Base-by-base conservation (phyloP, 768 basidiomycete genomes). In the Suillus bovinus region DNA sequence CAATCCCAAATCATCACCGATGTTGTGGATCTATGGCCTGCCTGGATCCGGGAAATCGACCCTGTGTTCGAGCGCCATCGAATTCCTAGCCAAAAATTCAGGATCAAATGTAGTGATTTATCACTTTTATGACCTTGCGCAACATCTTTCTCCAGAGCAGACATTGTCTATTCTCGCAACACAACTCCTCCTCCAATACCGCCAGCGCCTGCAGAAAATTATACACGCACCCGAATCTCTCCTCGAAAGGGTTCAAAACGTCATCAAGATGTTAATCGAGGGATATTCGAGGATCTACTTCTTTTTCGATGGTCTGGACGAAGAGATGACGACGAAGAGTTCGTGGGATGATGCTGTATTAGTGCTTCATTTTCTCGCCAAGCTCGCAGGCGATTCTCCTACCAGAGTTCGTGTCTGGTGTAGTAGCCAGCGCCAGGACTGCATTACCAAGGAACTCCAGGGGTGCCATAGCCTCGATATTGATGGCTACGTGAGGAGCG, bases 291-390 rank as follows among this genome's bases (percentile, higher is more conserved):
- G 41, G 10, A 59, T 67, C 0, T 71, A 66, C 42, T 71, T 74
- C 61, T 57, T 73, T 39, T 20, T 74, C 9, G 73, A 74, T 33
- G 73, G 72, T 29, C 66, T 74, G 29, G 73, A 74, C 59, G 71
- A 74, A 55, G 72, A 68, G 22, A 59, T 59, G 3, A 44, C 27
- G n/a, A 53, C 50, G 27, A 56, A 60, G 14, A 61, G 65, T 20
- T 41, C 20, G 22, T 71, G 69, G 68, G 39, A 38, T 11, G 72
- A 70, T 36, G 65, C 66, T 1, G 44, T 33, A 8, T 33, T 61
- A 1, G 59, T 64, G 7, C 61, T 72, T 13, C 49, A 60, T 7
- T 67, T 71, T 49, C 52, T 72, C 6, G 39, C 63, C 24, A 14
- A 42, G 17, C 62, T 73, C 7, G 57, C 61, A 34, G 39, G 62